phyloP scores from a whole-genome alignment of 768 basidiomycete genomes.

The Filobasidium wieringae region DNA sequence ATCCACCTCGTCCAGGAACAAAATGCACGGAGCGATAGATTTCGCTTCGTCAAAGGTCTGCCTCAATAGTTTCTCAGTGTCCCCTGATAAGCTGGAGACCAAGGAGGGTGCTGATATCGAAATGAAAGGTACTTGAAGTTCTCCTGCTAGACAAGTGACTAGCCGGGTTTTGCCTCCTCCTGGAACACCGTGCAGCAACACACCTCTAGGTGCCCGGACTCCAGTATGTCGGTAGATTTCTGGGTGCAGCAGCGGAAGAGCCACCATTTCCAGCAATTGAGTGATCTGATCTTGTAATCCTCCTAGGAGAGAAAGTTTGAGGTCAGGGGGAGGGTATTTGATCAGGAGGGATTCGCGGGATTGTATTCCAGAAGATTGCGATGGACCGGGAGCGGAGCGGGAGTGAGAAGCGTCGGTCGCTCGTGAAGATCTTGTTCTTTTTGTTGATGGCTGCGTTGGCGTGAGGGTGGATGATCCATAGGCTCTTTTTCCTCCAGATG shows the following conservation, averaged over 20 bases:
- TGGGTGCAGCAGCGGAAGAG: slow-evolving; percentile 86
- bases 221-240: slow-evolving; percentile 92
- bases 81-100: slow-evolving; percentile 96
- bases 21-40: slow-evolving; percentile 76
- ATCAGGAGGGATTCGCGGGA: slow-evolving; percentile 33
- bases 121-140: slow-evolving; percentile 85
- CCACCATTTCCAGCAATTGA: slow-evolving; percentile 90
- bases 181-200: slow-evolving; percentile 85
- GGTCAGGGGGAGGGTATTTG: slow-evolving; percentile 56
- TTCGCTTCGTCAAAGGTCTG: slow-evolving; percentile 97
- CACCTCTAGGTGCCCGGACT: slow-evolving; percentile 80
- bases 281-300: slow-evolving; percentile 77
- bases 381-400: neutral
- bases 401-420: neutral
- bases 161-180: slow-evolving; percentile 94
- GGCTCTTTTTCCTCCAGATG: slow-evolving; percentile 1
- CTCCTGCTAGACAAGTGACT: slow-evolving; percentile 90
- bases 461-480: neutral
- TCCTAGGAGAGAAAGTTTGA: slow-evolving; percentile 72
- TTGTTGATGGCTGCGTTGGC: slow-evolving; percentile 3
- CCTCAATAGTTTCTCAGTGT: slow-evolving; percentile 88
- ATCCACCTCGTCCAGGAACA: slow-evolving; percentile 97
- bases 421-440: slow-evolving; percentile 13
- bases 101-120: slow-evolving; percentile 88
- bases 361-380: slow-evolving; percentile 12